A percentile compares a stretch with the other conserved stretches of the same genome.
Conservation (phyloP, 257 asterid species). For the Penstemon newberryi region DNA sequence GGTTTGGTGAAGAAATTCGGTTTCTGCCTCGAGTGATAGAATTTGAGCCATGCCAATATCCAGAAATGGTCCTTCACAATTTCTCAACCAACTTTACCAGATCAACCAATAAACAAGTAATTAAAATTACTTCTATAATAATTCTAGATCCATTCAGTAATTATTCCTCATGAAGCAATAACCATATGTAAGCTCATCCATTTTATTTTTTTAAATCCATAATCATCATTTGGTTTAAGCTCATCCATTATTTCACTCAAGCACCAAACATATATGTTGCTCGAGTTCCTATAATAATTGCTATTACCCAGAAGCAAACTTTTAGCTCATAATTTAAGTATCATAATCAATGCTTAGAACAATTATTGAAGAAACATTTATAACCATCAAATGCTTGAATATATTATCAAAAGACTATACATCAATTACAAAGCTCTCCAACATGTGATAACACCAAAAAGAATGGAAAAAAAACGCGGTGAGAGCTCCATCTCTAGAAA, state of each 20-base stretch:
- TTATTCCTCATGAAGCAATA: neutral
- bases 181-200: constrained; percentile 15
- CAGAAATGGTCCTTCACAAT: too few species aligned
- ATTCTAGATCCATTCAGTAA: constrained; percentile 2
- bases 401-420: too few species aligned
- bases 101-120: neutral
- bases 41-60: too few species aligned
- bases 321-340: neutral
- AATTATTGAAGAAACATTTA: constrained; percentile 9
- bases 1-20: too few species aligned
- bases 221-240: too few species aligned
- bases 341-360: neutral
- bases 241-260: too few species aligned
- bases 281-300: neutral
- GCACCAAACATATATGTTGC: neutral
- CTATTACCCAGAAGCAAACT: neutral
- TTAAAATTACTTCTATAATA: neutral
- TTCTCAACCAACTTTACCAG: neutral
- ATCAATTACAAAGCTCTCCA: constrained; percentile 44
- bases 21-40: too few species aligned
- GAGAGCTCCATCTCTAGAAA: too few species aligned
- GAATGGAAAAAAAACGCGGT: constrained; percentile 51
- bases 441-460: constrained; percentile 53
- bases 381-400: neutral
- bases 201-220: neutral